phyloP scores from a whole-genome alignment of 768 basidiomycete genomes.

The Amanita jacksonii region DNA sequence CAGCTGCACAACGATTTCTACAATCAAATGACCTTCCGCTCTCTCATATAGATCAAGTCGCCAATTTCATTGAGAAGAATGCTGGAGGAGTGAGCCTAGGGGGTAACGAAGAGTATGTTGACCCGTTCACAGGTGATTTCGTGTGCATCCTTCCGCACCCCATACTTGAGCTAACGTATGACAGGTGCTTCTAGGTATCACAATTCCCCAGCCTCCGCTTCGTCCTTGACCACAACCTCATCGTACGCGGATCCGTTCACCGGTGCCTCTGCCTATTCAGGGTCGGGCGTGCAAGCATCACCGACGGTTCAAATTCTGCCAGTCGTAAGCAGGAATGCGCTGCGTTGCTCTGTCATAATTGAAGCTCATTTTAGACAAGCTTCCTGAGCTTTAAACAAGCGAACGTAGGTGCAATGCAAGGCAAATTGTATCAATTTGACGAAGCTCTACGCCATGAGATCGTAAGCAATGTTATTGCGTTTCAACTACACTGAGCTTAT shows the following conservation, averaged over 20 bases:
- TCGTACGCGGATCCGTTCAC: slow-evolving; percentile 63
- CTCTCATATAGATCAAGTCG: slow-evolving; percentile 83
- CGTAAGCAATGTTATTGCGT: slow-evolving; percentile 31
- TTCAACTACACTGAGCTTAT: neutral
- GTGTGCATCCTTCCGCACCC: slow-evolving; percentile 3
- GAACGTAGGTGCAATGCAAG: slow-evolving; percentile 66
- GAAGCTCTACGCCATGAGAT: slow-evolving; percentile 57
- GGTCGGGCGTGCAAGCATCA: slow-evolving; percentile 12
- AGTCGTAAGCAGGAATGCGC: slow-evolving; percentile 27
- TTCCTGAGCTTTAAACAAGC: slow-evolving; percentile 80
- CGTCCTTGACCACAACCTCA: slow-evolving; percentile 22
- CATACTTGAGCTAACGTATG: slow-evolving; percentile 9
- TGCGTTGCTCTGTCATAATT: neutral
- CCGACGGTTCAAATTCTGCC: slow-evolving; percentile 35
- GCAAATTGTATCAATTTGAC: slow-evolving; percentile 70
- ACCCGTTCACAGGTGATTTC: slow-evolving; percentile 79
- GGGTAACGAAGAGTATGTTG: slow-evolving; percentile 51
- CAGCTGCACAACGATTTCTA: slow-evolving; percentile 85
- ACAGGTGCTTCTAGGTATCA: slow-evolving; percentile 59
- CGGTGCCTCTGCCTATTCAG: slow-evolving; percentile 56
- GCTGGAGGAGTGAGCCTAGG: slow-evolving; percentile 71
- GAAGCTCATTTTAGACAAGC: slow-evolving; percentile 32
- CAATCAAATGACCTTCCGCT: slow-evolving; percentile 74
- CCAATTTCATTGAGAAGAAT: slow-evolving; percentile 89
- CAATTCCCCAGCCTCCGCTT: slow-evolving; percentile 25